phyloP scores from a whole-genome alignment of 2,329 filamentous ascomycete species.

The Byssochlamys sp. region DNA sequence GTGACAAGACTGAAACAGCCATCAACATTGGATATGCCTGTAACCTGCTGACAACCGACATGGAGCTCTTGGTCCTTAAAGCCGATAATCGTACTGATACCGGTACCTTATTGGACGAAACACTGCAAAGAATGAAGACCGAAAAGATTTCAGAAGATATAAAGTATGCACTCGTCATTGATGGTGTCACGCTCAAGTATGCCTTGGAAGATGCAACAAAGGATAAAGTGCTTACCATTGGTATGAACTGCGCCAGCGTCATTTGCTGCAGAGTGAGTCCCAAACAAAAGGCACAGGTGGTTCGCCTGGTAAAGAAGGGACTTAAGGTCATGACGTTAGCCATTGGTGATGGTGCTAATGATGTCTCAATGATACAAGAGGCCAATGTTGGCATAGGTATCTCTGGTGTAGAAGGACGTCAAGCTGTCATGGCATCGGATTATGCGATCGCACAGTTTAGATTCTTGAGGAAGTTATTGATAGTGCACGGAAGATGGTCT shows the following conservation, averaged over 20 bases:
- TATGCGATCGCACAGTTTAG: conserved; percentile 92
- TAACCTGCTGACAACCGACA: conserved; percentile 91
- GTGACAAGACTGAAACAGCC: conserved; percentile 96
- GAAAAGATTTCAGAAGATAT: conserved; percentile 78
- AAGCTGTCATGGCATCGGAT: conserved; percentile 91
- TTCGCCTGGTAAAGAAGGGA: conserved; percentile 86
- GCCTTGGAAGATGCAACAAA: conserved; percentile 72
- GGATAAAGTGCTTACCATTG: conserved; percentile 87
- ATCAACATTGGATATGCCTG: conserved; percentile 99
- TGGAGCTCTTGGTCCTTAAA: conserved; percentile 95
- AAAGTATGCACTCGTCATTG: conserved; percentile 87
- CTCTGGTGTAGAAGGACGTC: conserved; percentile 80
- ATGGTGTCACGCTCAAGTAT: conserved; percentile 84
- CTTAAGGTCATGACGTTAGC: conserved; percentile 93
- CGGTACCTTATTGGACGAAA: conserved; percentile 79
- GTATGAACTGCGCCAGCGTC: conserved; percentile 93
- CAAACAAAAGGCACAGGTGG: conserved; percentile 93
- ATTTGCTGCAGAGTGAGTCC: conserved; percentile 95
- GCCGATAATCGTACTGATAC: conserved; percentile 61
- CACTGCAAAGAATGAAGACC: conserved; percentile 66
- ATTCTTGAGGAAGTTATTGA: conserved; percentile 71
- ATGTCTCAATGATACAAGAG: conserved; percentile 96
- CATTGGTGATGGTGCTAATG: conserved; percentile 87
- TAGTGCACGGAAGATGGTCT: conserved; percentile 93
- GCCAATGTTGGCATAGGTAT: conserved; percentile 97